Conservation (phyloP, 106 monocot species). For the Acanthochlamys bracteata region DNA sequence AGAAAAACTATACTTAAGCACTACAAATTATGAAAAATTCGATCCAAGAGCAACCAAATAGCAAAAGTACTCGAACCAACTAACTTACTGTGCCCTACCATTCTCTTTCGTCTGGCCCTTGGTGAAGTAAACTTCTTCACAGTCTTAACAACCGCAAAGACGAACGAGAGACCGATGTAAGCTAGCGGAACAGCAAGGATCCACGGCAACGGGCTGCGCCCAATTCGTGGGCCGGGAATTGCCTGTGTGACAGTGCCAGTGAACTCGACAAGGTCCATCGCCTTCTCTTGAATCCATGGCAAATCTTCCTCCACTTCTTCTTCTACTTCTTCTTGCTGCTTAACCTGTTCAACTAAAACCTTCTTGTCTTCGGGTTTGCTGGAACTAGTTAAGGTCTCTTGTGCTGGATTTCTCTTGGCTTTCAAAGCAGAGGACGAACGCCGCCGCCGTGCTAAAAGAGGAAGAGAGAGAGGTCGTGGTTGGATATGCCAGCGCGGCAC, state of each 20-base stretch:
- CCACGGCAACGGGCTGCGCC: constrained; percentile 75
- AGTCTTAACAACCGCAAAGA: constrained; percentile 71
- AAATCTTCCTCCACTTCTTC: constrained; percentile 93
- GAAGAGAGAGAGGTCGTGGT: constrained; percentile 1
- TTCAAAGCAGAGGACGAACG: not conserved
- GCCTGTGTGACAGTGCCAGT: constrained; percentile 91
- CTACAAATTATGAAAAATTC: too few relatives aligned
- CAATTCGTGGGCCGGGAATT: constrained; percentile 81
- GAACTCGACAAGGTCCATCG: constrained; percentile 93
- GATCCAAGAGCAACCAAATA: too few relatives aligned
- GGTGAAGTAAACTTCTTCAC: constrained; percentile 78
- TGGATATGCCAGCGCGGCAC: not conserved
- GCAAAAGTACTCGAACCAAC: too few relatives aligned
- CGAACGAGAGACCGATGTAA: constrained; percentile 62
- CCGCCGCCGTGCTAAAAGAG: not conserved
- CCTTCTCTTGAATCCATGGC: constrained; percentile 98
- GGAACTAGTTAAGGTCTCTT: constrained; percentile 5
- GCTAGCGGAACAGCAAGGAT: constrained; percentile 74
- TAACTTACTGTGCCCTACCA: constrained; percentile 20
- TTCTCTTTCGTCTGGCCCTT: constrained; percentile 59
- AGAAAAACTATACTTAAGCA: too few relatives aligned
- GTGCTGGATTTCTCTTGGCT: constrained; percentile 7
- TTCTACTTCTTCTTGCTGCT: constrained; percentile 25
- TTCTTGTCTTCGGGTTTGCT: constrained; percentile 16
- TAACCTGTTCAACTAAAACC: not conserved